These are phyloP conservation scores for Mycena leptocephala DNA, from an alignment of 768 basidiomycete genomes.

Conservation along the genomic window DNA sequence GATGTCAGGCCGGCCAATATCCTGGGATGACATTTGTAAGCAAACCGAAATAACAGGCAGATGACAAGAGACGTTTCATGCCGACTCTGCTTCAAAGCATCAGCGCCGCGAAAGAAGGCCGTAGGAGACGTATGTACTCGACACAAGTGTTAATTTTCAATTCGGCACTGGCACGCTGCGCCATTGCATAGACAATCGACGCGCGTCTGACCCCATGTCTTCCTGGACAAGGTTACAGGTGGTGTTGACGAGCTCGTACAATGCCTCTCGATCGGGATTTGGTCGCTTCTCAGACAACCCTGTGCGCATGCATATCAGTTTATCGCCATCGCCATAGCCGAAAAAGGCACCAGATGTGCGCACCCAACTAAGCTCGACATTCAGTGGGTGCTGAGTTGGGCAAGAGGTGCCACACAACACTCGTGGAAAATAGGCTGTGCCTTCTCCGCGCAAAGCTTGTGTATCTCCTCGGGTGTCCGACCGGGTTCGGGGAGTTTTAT, in stretches of 20 bases:
- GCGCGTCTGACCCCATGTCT: background rate
- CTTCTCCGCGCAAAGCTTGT: background rate
- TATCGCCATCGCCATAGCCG: background rate
- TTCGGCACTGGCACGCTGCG: slow-evolving; percentile 19
- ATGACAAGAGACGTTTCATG: background rate
- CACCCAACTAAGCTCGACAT: background rate
- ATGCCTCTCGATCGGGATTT: slow-evolving; percentile 12
- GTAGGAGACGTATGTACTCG: background rate
- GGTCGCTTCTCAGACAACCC: background rate
- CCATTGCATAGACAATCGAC: slow-evolving; percentile 12
- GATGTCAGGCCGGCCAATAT: background rate
- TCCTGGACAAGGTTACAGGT: background rate
- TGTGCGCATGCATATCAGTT: slow-evolving; percentile 1
- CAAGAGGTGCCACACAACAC: background rate
- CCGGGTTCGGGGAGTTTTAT: background rate
- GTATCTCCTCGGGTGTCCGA: background rate
- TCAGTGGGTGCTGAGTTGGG: background rate
- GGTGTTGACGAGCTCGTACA: background rate
- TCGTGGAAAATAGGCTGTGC: background rate
- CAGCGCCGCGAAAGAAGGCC: background rate
- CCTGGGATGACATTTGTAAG: background rate
- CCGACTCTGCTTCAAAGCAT: slow-evolving; percentile 3
- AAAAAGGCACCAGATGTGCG: background rate
- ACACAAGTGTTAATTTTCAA: slow-evolving; percentile 4
- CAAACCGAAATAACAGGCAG: background rate